Base-by-base conservation (phyloP, 139 green algal species). In the Auxenochlorella protothecoides region DNA sequence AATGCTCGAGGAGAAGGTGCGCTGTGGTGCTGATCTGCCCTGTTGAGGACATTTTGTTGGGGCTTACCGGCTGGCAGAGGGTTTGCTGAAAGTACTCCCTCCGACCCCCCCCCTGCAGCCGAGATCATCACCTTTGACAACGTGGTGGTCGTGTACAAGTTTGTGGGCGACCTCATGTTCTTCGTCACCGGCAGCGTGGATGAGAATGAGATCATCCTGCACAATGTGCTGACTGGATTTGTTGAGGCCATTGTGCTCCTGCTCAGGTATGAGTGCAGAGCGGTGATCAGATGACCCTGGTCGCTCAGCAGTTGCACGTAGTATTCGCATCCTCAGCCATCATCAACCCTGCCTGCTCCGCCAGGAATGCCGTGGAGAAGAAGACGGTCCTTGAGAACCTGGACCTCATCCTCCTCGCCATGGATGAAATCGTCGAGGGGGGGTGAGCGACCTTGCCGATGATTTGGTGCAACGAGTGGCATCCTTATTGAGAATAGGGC, bases 311-410 rank as follows among this genome's bases (percentile, higher is more conserved):
- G 2, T 63, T 63, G 59, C 59, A 12, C 11, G 59, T 63, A 63
- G 44, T 59, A 4, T 55, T 51, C 2, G 8, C 4, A 53, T 63
- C 12, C 55, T 2, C 6, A 55, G 16, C 51, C 59, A 27, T 11
- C 9, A 16, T 57, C 65, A 55, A 6, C 53, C 10, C 52, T 56
- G 15, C n/a, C 63, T 57, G 27, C 57, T 63, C 11, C 57, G 85
- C 59, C 85, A 95, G 93, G 75, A 85, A 89, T 66, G 86, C 88
- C 51, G 92, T 99, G 44, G 95, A 99, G 73, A 99, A 99, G 87
- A 98, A 96, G 83, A 97, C 93, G 6, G 92, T 96, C 59, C 85
- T 99, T 55, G 95, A 99, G 76, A 99, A 99, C 80, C 79, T 99
- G 72, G 95, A 99, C 81, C 87, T 98, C 16, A 88, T 97, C 63